Base-by-base conservation (phyloP, 1,284 basidiomycete species). In the Leccinum angustisporum region DNA sequence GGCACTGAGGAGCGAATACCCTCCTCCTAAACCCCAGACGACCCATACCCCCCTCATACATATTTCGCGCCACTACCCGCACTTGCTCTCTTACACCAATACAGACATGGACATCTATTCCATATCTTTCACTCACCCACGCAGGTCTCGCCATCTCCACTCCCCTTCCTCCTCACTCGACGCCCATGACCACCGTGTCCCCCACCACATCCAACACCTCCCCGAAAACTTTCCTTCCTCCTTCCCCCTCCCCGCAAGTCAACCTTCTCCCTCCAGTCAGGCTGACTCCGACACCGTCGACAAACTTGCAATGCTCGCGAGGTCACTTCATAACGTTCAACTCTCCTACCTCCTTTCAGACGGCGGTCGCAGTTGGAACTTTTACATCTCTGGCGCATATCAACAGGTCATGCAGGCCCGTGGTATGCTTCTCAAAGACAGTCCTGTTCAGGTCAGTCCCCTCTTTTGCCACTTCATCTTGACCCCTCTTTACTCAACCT, bases 341-440 rank as follows among this genome's bases (percentile, higher is more conserved):
- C 85, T 95, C 68, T 87, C 90, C 31, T 94, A 87, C 78, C 84
- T 88, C 62, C 80, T 87, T 56, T 86, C 89, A 63, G 87, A 91
- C 70, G 84, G 89, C 65, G 86, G 84, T 61, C 80, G 83, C 64
- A 85, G 83, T 50, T 94, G 91, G 87, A 95, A 95, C 76, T 96
- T 97, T 72, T 88, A 95, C 75, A 84, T 98, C 66, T 93, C 91
- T 63, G 96, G 96, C 54, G 85, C 88, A 30, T 95, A 95, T 78
- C 92, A 93, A 72, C 92, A 96, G 75, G 97, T 98, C 67, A 92
- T 97, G 88, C 82, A 88, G 60, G 91, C 95, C 55, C 84, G 95
- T 57, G 95, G 94, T 18, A 86, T 91, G 80, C 87, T 98, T 63
- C 76, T 97, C 63, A 92, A 96, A 67, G 93, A 96, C 69, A 90